These are phyloP conservation scores for Dicorynia guianensis DNA, from an alignment of 306 rosid genomes.

Conservation along the genomic window DNA sequence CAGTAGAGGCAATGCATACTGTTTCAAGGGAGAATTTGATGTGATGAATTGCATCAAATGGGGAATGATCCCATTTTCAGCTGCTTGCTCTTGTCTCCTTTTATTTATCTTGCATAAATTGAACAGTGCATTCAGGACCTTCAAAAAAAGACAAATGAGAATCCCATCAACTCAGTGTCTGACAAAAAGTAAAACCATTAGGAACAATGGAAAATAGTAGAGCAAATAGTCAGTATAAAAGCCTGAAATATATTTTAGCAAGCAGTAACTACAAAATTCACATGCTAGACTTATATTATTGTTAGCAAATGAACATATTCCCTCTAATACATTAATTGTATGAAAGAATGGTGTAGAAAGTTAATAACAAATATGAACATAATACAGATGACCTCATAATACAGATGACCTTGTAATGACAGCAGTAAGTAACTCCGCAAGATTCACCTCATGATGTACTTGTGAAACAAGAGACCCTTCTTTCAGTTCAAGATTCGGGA, in stretches of 20 bases:
- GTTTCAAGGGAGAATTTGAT: constrained; percentile 89
- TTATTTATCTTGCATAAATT: constrained; percentile 98
- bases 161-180: constrained; percentile 31
- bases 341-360: constrained; percentile 22
- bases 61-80: constrained; percentile 99
- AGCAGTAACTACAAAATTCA: not conserved
- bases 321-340: not conserved
- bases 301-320: not conserved
- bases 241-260: constrained; percentile 16
- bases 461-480: constrained; percentile 95
- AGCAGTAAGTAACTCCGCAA: constrained; percentile 37
- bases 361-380: constrained; percentile 8
- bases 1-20: constrained; percentile 86
- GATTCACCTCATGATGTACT: constrained; percentile 85
- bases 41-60: constrained; percentile 93
- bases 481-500: constrained; percentile 96
- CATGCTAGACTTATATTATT: constrained; percentile 28
- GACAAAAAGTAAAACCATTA: constrained; percentile 18
- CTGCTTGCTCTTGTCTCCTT: constrained; percentile 99
- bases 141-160: constrained; percentile 38
- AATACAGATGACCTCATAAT: constrained; percentile 15
- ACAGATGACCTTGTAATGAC: constrained; percentile 15
- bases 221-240: constrained; percentile 18
- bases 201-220: not conserved
- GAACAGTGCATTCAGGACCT: constrained; percentile 95